A percentile compares a stretch with the other conserved stretches of the same genome.
Conservation (phyloP, 2,329 filamentous ascomycete genomes). For the Alternaria conjuncta region DNA sequence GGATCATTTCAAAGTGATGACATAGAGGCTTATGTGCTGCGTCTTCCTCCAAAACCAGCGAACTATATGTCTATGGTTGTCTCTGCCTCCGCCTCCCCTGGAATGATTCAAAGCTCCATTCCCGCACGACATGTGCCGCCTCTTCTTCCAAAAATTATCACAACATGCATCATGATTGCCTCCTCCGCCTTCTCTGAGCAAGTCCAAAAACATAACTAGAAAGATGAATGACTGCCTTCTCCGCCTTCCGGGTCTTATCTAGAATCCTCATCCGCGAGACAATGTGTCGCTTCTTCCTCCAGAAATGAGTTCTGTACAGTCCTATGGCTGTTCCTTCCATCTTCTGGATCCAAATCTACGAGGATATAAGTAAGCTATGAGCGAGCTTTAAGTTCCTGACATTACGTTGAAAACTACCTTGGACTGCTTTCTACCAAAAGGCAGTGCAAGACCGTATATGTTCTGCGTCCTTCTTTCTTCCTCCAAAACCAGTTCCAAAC, state of each 20-base stretch:
- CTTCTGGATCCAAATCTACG: not conserved
- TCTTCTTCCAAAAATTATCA: not conserved
- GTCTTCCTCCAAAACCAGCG: not conserved
- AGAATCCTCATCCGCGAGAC: accelerated
- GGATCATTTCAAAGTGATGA: not conserved
- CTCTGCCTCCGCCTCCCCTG: not conserved
- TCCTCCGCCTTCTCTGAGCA: not conserved
- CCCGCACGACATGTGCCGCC: not conserved
- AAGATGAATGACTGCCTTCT: not conserved
- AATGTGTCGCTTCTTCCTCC: not conserved
- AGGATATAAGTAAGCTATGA: not conserved
- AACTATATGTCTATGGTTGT: not conserved
- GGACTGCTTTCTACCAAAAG: not conserved
- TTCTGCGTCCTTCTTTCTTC: not conserved
- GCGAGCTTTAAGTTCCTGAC: not conserved
- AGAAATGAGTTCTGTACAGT: no score
- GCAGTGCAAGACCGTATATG: no score
- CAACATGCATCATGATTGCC: not conserved
- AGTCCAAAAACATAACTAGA: not conserved
- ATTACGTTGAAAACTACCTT: not conserved
- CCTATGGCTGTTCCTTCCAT: not conserved
- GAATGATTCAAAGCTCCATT: not conserved
- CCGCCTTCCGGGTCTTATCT: not conserved
- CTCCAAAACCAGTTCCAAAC: not conserved
- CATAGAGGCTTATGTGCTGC: not conserved